Conservation (phyloP, 345 rosid genomes). For the Conringia planisiliqua region DNA sequence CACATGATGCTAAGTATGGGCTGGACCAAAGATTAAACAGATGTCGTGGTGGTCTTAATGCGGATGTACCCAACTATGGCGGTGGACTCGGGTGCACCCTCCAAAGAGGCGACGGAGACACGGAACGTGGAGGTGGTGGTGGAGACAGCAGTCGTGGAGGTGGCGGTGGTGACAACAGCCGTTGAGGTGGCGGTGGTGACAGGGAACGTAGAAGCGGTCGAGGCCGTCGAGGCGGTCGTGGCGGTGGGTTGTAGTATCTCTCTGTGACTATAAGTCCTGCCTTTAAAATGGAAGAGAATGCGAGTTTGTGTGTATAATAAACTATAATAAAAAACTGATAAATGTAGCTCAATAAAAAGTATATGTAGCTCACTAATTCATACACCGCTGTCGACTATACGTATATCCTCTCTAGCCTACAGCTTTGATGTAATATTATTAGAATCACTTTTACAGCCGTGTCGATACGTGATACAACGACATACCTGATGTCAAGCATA, state of each 20-base stretch:
- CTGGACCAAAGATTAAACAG: background rate
- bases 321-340: background rate
- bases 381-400: too few relatives aligned
- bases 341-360: background rate
- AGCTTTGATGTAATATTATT: too few relatives aligned
- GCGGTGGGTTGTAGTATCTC: background rate
- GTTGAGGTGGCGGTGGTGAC: background rate
- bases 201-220: background rate
- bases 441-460: too few relatives aligned
- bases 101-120: background rate
- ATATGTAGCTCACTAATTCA: too few relatives aligned
- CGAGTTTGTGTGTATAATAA: background rate
- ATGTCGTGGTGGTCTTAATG: background rate
- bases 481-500: too few relatives aligned
- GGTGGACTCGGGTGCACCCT: background rate
- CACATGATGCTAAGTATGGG: background rate
- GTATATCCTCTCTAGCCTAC: too few relatives aligned
- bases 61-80: background rate
- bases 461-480: too few relatives aligned
- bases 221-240: background rate
- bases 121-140: background rate
- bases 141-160: background rate
- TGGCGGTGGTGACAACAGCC: background rate
- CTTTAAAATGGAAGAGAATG: background rate
- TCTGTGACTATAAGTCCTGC: background rate